Conservation (phyloP, 2,329 filamentous ascomycete species). For the Dendryphion nanum region DNA sequence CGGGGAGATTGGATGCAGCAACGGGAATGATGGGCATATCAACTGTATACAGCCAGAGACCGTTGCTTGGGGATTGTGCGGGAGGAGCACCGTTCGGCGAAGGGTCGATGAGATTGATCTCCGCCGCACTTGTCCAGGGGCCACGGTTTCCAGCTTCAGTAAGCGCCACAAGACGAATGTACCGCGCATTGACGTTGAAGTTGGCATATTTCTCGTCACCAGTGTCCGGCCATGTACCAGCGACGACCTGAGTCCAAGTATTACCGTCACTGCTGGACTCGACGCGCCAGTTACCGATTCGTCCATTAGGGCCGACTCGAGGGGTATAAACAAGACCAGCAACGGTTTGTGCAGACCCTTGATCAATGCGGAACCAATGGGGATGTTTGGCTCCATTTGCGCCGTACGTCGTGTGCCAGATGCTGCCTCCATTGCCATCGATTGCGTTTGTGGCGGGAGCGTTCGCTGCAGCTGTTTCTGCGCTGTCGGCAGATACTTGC, state of each 20-base stretch:
- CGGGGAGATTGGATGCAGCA: conserved; percentile 21
- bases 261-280: conserved; percentile 12
- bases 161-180: conserved; percentile 15
- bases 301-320: conserved; percentile 12
- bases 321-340: conserved; percentile 14
- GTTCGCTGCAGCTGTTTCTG: conserved; percentile 4
- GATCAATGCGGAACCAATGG: conserved; percentile 20
- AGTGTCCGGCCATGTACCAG: conserved; percentile 17
- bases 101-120: conserved; percentile 16
- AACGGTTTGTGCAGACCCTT: conserved; percentile 9
- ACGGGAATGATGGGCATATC: conserved; percentile 26
- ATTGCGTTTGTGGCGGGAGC: conserved; percentile 9
- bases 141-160: conserved; percentile 19
- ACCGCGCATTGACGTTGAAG: conserved; percentile 12
- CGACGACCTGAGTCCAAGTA: conserved; percentile 12
- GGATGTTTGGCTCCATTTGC: conserved; percentile 7
- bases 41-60: conserved; percentile 25
- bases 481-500: conserved; percentile 14
- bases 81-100: conserved; percentile 13
- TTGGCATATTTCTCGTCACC: conserved; percentile 10
- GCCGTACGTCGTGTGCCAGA: conserved; percentile 16
- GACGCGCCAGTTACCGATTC: conserved; percentile 15
- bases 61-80: conserved; percentile 14
- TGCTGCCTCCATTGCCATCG: conserved; percentile 8
- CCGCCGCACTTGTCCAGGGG: conserved; percentile 13